These are phyloP conservation scores for Talaromyces marneffei DNA, from an alignment of 2,329 filamentous ascomycete genomes.

Conservation along the genomic window DNA sequence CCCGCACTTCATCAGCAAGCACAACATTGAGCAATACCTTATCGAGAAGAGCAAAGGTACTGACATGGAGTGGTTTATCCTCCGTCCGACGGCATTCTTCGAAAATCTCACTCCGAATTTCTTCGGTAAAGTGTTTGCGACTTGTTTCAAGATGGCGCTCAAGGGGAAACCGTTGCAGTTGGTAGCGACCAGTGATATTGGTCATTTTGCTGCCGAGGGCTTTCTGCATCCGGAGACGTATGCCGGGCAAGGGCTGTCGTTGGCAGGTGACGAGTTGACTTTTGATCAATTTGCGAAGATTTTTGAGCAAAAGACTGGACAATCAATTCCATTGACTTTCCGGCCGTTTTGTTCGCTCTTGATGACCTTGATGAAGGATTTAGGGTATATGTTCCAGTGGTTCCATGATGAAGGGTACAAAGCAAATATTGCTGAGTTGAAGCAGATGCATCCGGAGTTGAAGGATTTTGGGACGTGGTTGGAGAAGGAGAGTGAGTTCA, in stretches of 20 bases:
- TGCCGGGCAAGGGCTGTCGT: constrained; percentile 40
- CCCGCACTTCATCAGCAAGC: constrained; percentile 59
- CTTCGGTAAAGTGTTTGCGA: constrained; percentile 45
- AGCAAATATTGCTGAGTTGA: constrained; percentile 41
- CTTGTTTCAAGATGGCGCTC: constrained; percentile 36
- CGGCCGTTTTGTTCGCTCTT: constrained; percentile 36
- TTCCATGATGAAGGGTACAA: constrained; percentile 45
- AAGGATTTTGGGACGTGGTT: constrained; percentile 47
- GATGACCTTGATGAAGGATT: constrained; percentile 39
- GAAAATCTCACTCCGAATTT: constrained; percentile 49
- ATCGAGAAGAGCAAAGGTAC: constrained; percentile 40
- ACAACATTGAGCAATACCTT: constrained; percentile 58
- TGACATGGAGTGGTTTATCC: constrained; percentile 55
- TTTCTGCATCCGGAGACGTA: constrained; percentile 44
- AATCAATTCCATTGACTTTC: constrained; percentile 39
- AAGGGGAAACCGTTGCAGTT: constrained; percentile 41
- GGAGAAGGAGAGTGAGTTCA: constrained; percentile 42
- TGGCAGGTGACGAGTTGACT: constrained; percentile 51
- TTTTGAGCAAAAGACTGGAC: constrained; percentile 45
- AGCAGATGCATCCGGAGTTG: constrained; percentile 40
- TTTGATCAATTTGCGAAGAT: constrained; percentile 41
- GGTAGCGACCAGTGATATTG: constrained; percentile 47
- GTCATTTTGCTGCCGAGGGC: constrained; percentile 46
- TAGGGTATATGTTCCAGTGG: constrained; percentile 48
- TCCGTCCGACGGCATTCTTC: constrained; percentile 59